Conservation (phyloP, 352 stramenopile species). For the Lagenidium sp. region DNA sequence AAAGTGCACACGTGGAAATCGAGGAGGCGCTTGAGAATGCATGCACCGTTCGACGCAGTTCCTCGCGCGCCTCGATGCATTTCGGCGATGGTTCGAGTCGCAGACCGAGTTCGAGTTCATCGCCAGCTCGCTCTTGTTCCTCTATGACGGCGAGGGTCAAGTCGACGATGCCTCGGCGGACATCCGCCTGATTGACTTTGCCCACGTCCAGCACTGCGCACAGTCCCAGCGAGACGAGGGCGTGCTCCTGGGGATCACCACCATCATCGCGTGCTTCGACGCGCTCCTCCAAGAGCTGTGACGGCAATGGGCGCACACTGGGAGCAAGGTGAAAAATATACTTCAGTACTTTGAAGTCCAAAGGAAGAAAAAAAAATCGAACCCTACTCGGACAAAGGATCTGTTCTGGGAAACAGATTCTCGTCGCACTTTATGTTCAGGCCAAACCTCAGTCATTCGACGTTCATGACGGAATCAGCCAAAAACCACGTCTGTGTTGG, state of each 20-base stretch:
- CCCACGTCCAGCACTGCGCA: slow-evolving; percentile 29
- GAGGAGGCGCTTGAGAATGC: too few species aligned
- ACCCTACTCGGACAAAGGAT: too few species aligned
- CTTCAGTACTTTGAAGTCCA: too few species aligned
- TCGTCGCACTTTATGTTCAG: too few species aligned
- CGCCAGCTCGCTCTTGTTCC: slow-evolving; percentile 92
- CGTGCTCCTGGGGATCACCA: slow-evolving; percentile 43
- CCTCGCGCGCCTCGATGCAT: slow-evolving; percentile 39
- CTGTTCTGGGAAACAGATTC: too few species aligned
- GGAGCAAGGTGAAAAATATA: too few species aligned
- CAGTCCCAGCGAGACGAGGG: slow-evolving; percentile 35
- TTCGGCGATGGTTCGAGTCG: slow-evolving; percentile 69
- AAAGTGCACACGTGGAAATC: neutral
- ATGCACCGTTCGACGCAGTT: slow-evolving; percentile 28
- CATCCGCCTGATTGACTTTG: slow-evolving; percentile 82
- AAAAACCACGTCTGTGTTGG: too few species aligned
- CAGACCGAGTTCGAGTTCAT: slow-evolving; percentile 88
- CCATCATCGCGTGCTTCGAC: slow-evolving; percentile 41
- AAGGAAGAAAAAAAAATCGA: too few species aligned
- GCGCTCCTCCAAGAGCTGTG: slow-evolving; percentile 15
- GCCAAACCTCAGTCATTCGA: too few species aligned
- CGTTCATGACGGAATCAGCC: too few species aligned
- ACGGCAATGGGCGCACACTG: neutral
- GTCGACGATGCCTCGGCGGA: slow-evolving; percentile 14
- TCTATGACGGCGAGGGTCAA: slow-evolving; percentile 76